Base-by-base conservation (phyloP, 1,284 basidiomycete species). In the Ustilago xerochloae region DNA sequence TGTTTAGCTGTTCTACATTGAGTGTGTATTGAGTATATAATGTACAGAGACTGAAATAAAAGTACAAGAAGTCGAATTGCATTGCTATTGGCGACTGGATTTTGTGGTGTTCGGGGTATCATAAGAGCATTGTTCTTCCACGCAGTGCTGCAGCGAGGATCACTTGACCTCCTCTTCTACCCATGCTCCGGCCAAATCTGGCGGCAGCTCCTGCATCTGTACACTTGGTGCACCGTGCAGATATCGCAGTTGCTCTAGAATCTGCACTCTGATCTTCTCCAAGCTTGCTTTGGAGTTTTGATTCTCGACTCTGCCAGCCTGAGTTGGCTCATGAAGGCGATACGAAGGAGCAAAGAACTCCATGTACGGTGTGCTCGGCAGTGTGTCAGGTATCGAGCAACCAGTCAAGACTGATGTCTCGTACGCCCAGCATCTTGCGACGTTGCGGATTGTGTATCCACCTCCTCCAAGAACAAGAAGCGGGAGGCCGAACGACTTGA, bases 381-480 rank as follows among this genome's bases (percentile, higher is more conserved):
- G 89, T 61, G 91, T 90, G 84, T 96, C 91, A 0, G 94, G 91
- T 13, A 99, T 89, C 16, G 89, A 86, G 0, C 91, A 90, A 38
- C 85, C 84, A 3, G 83, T 81, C 16, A 93, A 92, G 26, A 99
- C 92, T 6, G 93, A 91, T 0, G 97, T 99, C 85, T 99, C 96
- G 87, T 98, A 97, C 10, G 96, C 92, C 96, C 96, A 99, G 84
- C 96, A 98, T n/a, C 96, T 89, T 43, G 93, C 93, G 58, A 99
- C 96, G 78, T 96, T 97, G 52, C 84, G 75, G 79, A 94, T 92
- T 2, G 92, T 95, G 84, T 99, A 99, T 0, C 96, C 96, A 1
- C 96, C 96, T 1, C 96, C 96, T 18, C 96, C 96, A 2, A 99
- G 85, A 7, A 97, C 92, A 16, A 99, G 87, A 6, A 98, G 86